Evolutionary conservation across 2,329 filamentous ascomycete species (phyloP).

Genomic region (Septoria linicola): DNA sequence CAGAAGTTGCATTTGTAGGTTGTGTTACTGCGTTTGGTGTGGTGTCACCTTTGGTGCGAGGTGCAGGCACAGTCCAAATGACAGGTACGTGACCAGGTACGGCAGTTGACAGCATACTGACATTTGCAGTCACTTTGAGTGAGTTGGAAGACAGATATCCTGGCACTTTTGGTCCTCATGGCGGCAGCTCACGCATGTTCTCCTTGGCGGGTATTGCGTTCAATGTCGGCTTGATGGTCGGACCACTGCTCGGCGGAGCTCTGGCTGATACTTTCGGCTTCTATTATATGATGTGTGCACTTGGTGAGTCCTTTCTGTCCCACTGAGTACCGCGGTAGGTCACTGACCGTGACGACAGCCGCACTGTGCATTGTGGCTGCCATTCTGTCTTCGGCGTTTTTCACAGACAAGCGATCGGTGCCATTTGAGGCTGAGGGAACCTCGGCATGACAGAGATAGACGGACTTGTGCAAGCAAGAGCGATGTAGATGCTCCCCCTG

Average conservation of each 20-base stretch:
- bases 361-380: too few relatives aligned
- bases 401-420: too few relatives aligned
- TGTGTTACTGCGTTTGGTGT: constrained; percentile 16
- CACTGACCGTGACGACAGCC: too few relatives aligned
- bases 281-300: constrained; percentile 6
- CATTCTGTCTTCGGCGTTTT: too few relatives aligned
- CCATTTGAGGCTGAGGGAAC: too few relatives aligned
- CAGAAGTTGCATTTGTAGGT: neutral
- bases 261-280: constrained; percentile 18
- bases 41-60: constrained; percentile 11
- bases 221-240: constrained; percentile 16
- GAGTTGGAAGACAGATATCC: constrained; percentile 14
- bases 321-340: too few relatives aligned
- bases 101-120: constrained; percentile 2
- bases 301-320: too few relatives aligned
- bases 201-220: constrained; percentile 19
- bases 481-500: too few relatives aligned
- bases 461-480: too few relatives aligned
- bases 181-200: constrained; percentile 20
- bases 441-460: too few relatives aligned
- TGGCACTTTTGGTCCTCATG: constrained; percentile 15
- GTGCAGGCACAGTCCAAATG: constrained; percentile 19
- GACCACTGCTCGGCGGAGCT: constrained; percentile 16
- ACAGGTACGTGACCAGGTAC: constrained; percentile 3
- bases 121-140: neutral